Evolutionary conservation across 352 stramenopile species (phyloP), one percentile per base, ranked within the genome.

Genomic region (Aphanomyces cochlioides): DNA sequence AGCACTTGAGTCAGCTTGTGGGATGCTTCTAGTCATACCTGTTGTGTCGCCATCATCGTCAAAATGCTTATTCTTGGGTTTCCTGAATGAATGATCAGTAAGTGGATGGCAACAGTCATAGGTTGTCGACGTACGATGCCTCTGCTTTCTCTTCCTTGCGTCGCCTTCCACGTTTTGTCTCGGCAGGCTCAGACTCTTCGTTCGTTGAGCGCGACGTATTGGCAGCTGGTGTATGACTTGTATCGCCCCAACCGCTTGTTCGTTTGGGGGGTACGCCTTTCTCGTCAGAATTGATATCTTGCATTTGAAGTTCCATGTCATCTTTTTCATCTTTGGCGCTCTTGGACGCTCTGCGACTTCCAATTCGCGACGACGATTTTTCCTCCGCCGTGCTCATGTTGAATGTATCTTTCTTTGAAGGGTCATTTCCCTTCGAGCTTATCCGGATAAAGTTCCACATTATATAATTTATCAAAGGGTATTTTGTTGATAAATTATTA

Each of bases 31-130:
- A 63, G 1, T 34, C 41, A 58, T 71, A 85, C 84, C 82, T 15
- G 77, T 90, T 0, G 77, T 79, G 50, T 89, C 82, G 37, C 80
- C 74, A 43, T 89, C 84, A 17, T 92, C 84, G 66, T 90, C 84
- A 45, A 92, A 92, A 63, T 92, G 83, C 10, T 80, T 80, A 59
- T 89, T 90, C 73, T 86, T 89, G 34, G 61, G 34, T 3, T 58
- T 67, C 61, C 63, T 69, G 37, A 28, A 28, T 28, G 28, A 28
- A 7, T 38, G 21, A 61, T 5, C 5, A 38, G 36, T 58, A 3
- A 39, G 5, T 7, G 38, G 21, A 63, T 64, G 15, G 12, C 12
- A 36, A 8, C 21, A 13, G 21, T 17, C 1, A 66, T 15, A 66
- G 1, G 1, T 86, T 84, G 66, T 77, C 78, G 36, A 81, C 78